These are phyloP conservation scores for Alternaria incomplexa DNA, from an alignment of 2,329 filamentous ascomycete species.

Conservation along the genomic window DNA sequence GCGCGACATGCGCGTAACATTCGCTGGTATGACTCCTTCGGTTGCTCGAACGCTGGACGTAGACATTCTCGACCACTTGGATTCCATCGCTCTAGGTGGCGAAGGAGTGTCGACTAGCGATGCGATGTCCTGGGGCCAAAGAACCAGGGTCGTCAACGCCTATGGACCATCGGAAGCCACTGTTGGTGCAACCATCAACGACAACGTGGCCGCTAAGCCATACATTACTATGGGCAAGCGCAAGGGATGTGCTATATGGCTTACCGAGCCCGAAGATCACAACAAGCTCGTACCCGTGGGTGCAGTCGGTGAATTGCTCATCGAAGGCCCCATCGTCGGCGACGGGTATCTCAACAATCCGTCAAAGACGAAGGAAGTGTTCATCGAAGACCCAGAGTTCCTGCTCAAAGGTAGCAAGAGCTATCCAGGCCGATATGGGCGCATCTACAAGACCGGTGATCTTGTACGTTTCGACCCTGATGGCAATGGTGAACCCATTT, in stretches of 20 bases:
- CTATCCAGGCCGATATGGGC: conserved; percentile 59
- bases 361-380: conserved; percentile 45
- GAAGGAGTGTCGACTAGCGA: conserved; percentile 44
- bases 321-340: conserved; percentile 62
- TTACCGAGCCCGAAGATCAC: conserved; percentile 50
- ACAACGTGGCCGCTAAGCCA: conserved; percentile 33
- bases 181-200: conserved; percentile 43
- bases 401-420: conserved; percentile 66
- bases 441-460: conserved; percentile 44
- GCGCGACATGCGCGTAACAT: conserved; percentile 42
- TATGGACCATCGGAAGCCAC: conserved; percentile 48
- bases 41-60: conserved; percentile 46
- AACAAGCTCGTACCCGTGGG: conserved; percentile 50
- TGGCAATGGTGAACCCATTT: conserved; percentile 43
- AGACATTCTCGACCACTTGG: conserved; percentile 50
- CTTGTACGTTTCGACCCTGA: conserved; percentile 58
- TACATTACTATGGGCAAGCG: conserved; percentile 49
- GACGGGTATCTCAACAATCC: conserved; percentile 47
- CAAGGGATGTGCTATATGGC: conserved; percentile 46
- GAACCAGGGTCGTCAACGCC: conserved; percentile 43
- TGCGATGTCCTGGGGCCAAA: conserved; percentile 53
- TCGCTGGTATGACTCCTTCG: conserved; percentile 47
- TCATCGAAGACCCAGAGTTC: conserved; percentile 61
- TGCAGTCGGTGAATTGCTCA: conserved; percentile 59
- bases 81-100: conserved; percentile 52